These are phyloP conservation scores for Termitomyces titanicus DNA, from an alignment of 768 basidiomycete species.

Conservation along the genomic window DNA sequence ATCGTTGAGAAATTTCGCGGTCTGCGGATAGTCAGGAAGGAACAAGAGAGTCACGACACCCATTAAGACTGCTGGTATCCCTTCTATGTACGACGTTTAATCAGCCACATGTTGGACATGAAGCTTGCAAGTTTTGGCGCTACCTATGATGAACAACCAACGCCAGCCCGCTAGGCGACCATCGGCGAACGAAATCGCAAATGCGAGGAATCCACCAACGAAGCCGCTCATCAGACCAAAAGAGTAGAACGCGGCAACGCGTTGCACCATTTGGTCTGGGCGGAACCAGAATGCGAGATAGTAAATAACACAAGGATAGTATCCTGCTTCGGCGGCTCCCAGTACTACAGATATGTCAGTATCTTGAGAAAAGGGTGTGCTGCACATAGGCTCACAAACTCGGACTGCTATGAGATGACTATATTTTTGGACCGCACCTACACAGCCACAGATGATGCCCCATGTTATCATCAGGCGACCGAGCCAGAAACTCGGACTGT, in stretches of 20 bases:
- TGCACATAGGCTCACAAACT: slow-evolving; percentile 3
- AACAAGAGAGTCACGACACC: slow-evolving; percentile 7
- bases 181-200: slow-evolving; percentile 11
- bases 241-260: slow-evolving; percentile 12
- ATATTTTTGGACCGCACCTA: slow-evolving; percentile 11
- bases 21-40: slow-evolving; percentile 14
- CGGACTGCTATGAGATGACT: slow-evolving; percentile 7
- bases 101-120: not conserved
- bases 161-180: slow-evolving; percentile 14
- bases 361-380: too few species aligned
- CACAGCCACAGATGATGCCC: slow-evolving; percentile 10
- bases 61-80: slow-evolving; percentile 12
- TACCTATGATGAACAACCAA: slow-evolving; percentile 14
- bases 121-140: not conserved
- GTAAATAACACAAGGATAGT: slow-evolving; percentile 14
- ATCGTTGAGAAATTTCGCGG: slow-evolving; percentile 8
- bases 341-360: slow-evolving; percentile 4
- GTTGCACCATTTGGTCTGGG: slow-evolving; percentile 7
- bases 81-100: not conserved
- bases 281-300: slow-evolving; percentile 16
- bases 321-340: slow-evolving; percentile 15
- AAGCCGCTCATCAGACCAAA: slow-evolving; percentile 14
- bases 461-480: slow-evolving; percentile 13
- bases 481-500: slow-evolving; percentile 15
- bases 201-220: slow-evolving; percentile 11